Evolutionary conservation across 1,139 yeast species (phyloP).

Genomic region (Candida buenavistaensis): DNA sequence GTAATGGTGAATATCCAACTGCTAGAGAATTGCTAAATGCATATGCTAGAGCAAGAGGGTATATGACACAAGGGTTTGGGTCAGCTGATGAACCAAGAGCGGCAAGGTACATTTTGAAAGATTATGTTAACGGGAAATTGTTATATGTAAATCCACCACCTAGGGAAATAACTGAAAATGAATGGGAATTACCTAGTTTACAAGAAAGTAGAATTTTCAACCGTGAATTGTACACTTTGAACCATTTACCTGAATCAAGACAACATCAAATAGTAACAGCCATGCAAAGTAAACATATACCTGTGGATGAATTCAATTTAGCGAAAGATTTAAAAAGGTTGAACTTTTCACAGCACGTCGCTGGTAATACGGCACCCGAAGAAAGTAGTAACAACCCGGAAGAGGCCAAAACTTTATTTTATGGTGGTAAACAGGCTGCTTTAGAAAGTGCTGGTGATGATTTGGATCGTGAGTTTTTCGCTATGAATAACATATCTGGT

Average conservation of each 20-base stretch:
- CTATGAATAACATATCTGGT: constrained; percentile 63
- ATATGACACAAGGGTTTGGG: constrained; percentile 96
- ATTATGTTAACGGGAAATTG: constrained; percentile 90
- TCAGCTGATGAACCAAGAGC: constrained; percentile 97
- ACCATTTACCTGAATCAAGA: constrained; percentile 69
- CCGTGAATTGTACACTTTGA: constrained; percentile 64
- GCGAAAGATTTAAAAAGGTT: constrained; percentile 68
- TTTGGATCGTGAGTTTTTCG: constrained; percentile 81
- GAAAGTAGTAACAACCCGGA: constrained; percentile 16
- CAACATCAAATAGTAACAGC: constrained; percentile 68
- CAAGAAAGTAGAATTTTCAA: constrained; percentile 67
- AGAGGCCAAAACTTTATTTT: constrained; percentile 49
- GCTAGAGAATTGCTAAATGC: constrained; percentile 88
- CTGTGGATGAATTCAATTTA: constrained; percentile 56
- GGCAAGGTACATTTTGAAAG: constrained; percentile 87
- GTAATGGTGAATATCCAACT: constrained; percentile 77
- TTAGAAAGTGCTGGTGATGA: constrained; percentile 76
- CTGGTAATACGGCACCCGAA: constrained; percentile 34
- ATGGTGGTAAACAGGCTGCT: constrained; percentile 83
- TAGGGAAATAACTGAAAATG: constrained; percentile 25
- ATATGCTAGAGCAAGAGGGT: constrained; percentile 96
- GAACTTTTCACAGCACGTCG: constrained; percentile 77
- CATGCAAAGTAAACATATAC: constrained; percentile 53
- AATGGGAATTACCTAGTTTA: constrained; percentile 36
- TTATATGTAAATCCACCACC: constrained; percentile 91